A percentile compares a stretch with the other conserved stretches of the same genome.
Evolutionary conservation across 352 stramenopile genomes (phyloP).

Genomic region (Globisporangium yorkense): DNA sequence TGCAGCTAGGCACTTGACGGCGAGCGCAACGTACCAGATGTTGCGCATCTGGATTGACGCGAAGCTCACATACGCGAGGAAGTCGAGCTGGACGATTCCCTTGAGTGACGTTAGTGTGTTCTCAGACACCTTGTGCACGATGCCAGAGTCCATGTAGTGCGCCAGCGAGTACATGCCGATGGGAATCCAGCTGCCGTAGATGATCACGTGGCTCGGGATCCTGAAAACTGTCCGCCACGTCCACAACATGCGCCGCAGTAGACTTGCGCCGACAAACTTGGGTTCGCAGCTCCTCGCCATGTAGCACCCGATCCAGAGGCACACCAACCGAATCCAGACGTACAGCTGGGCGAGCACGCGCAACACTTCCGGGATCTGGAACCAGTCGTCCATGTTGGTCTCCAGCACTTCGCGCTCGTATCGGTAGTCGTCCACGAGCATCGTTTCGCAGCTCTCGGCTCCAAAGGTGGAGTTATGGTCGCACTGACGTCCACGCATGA

Average conservation of each 20-base stretch:
- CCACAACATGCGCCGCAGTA: not conserved
- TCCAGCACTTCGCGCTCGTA: conserved; percentile 27
- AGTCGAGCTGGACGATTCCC: conserved; percentile 14
- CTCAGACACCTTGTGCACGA: conserved; percentile 15
- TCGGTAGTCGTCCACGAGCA: conserved; percentile 14
- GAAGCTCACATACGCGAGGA: conserved; percentile 12
- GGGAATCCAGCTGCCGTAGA: conserved; percentile 19
- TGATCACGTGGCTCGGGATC: conserved; percentile 15
- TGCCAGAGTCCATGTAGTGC: conserved; percentile 8
- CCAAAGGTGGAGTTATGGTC: not conserved
- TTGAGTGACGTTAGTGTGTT: conserved; percentile 11
- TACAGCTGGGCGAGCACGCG: conserved; percentile 28
- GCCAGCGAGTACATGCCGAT: conserved; percentile 9
- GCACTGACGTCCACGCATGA: conserved; percentile 1
- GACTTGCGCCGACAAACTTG: not conserved
- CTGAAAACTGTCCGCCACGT: conserved; percentile 7
- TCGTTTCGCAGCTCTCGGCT: not conserved
- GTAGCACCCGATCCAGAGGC: conserved; percentile 9
- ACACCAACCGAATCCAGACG: conserved; percentile 12
- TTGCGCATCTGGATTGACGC: conserved; percentile 17
- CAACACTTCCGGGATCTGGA: conserved; percentile 15
- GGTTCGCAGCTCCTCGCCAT: not conserved
- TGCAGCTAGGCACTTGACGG: not conserved
- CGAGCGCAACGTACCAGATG: conserved; percentile 11
- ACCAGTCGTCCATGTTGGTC: conserved; percentile 34